These are phyloP conservation scores for Boletales sp. DNA, from an alignment of 768 basidiomycete species.

Conservation along the genomic window DNA sequence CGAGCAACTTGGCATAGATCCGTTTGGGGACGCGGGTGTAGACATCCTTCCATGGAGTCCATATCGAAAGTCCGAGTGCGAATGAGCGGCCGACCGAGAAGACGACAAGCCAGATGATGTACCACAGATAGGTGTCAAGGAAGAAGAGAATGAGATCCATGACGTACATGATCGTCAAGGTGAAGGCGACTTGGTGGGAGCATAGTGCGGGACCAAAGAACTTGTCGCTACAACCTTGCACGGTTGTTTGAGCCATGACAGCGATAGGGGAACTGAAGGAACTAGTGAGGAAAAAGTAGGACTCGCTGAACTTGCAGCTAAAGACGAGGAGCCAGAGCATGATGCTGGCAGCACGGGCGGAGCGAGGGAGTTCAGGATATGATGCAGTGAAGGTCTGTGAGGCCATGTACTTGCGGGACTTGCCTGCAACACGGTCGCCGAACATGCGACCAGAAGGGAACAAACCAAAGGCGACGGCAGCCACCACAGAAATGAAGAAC, in stretches of 20 bases:
- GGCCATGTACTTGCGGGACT: slow-evolving; percentile 97
- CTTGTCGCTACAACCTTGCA: slow-evolving; percentile 86
- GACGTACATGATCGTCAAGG: slow-evolving; percentile 96
- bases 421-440: slow-evolving; percentile 95
- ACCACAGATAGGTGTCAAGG: slow-evolving; percentile 99
- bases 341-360: slow-evolving; percentile 80
- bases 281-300: slow-evolving; percentile 96
- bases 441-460: slow-evolving; percentile 98
- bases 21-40: slow-evolving; percentile 95
- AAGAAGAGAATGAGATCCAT: slow-evolving; percentile 99
- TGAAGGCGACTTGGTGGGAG: slow-evolving; percentile 89
- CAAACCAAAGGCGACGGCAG: slow-evolving; percentile 78
- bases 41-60: slow-evolving; percentile 99
- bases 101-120: slow-evolving; percentile 97
- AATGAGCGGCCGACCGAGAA: slow-evolving; percentile 92
- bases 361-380: slow-evolving; percentile 74
- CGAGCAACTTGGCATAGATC: slow-evolving; percentile 95
- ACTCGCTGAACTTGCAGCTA: slow-evolving; percentile 94
- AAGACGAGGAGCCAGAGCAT: slow-evolving; percentile 90
- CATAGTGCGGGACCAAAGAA: slow-evolving; percentile 80
- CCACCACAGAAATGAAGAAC: slow-evolving; percentile 85
- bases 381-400: slow-evolving; percentile 99
- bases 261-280: slow-evolving; percentile 96
- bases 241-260: slow-evolving; percentile 94
- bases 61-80: slow-evolving; percentile 89